Evolutionary conservation across 2,329 filamentous ascomycete genomes (phyloP), one percentile per base, ranked within the genome.

Genomic region (Nemania serpens): DNA sequence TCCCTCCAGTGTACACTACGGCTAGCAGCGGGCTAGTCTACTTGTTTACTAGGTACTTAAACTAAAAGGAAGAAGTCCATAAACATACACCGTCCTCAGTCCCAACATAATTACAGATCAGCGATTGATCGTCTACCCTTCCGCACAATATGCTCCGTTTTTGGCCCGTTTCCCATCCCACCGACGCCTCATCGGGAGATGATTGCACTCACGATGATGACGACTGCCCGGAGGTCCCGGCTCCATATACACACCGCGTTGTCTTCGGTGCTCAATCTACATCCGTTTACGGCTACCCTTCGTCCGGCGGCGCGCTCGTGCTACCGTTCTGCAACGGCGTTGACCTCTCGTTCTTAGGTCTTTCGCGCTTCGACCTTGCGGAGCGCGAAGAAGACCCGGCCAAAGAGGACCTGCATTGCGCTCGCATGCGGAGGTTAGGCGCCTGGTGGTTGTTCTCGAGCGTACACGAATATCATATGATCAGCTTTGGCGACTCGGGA

Each of bases 321-420:
- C 17, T 48, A 15, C 46, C 46, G 7, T 34, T 17, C 46, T 48
- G 46, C 46, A 48, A 48, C 46, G 29, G 29, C 46, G 46, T 48
- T 5, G 46, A 36, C 46, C 29, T 48, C 15, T 7, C 29, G 5
- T 48, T 48, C 46, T 20, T 48, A 17, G 25, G 29, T n/a, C 15
- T 48, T 10, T 36, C 46, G 15, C 46, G 46, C 29, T 34, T 36
- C 11, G 25, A 48, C 6, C 25, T 2, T 11, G 6, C 25, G 15
- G 13, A 17, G 46, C 15, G 46, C 15, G 25, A 33, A 17, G 25
- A 17, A 48, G 25, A 48, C 13, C 15, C 29, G 25, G 46, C 6
- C 25, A 13, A 9, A 7, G 29, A 36, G 29, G 46, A 48, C n/a
- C 29, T 33, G 9, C 46, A 48, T 20, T 48, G 46, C 29, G 25